These are phyloP conservation scores for Litchi chinensis DNA, from an alignment of 345 rosid species.

Conservation along the genomic window DNA sequence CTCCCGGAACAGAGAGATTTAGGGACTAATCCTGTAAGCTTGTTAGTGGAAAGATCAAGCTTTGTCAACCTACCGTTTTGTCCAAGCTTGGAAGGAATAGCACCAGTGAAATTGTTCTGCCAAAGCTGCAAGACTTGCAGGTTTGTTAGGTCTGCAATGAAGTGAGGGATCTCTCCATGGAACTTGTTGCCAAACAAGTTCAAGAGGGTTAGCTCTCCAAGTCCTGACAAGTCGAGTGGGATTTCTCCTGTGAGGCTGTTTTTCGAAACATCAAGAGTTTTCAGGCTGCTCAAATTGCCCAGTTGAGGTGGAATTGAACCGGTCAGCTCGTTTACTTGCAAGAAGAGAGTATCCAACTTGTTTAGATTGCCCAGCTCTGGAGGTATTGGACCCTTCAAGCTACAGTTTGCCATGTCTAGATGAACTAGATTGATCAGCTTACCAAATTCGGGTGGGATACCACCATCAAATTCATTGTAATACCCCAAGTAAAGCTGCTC, in stretches of 20 bases:
- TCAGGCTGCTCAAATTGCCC: constrained; percentile 74
- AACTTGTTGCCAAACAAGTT: constrained; percentile 76
- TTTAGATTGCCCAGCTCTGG: constrained; percentile 61
- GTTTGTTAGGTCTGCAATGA: constrained; percentile 56
- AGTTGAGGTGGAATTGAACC: constrained; percentile 68
- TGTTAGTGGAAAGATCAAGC: constrained; percentile 86
- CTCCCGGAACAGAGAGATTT: constrained; percentile 54
- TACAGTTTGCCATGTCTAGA: constrained; percentile 77
- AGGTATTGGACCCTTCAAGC: constrained; percentile 75
- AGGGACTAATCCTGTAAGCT: constrained; percentile 79
- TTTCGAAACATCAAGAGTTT: constrained; percentile 72
- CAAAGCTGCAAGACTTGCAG: constrained; percentile 66
- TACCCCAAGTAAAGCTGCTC: constrained; percentile 71
- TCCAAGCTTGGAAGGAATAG: constrained; percentile 75
- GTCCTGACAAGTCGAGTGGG: constrained; percentile 64
- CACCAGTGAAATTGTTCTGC: constrained; percentile 91
- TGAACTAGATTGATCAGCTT: constrained; percentile 58
- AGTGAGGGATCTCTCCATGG: constrained; percentile 81
- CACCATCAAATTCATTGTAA: constrained; percentile 69
- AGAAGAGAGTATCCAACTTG: constrained; percentile 62
- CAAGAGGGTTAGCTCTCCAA: constrained; percentile 62
- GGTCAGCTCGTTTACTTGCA: constrained; percentile 70
- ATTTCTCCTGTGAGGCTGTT: constrained; percentile 77
- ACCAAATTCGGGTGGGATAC: constrained; percentile 73
- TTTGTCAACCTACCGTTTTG: constrained; percentile 57